Percentiles rank a stretch among this genome's conserved stretches.
These are phyloP conservation scores for Pilatotrama ljubarskyi DNA, from an alignment of 768 basidiomycete species.

Conservation along the genomic window DNA sequence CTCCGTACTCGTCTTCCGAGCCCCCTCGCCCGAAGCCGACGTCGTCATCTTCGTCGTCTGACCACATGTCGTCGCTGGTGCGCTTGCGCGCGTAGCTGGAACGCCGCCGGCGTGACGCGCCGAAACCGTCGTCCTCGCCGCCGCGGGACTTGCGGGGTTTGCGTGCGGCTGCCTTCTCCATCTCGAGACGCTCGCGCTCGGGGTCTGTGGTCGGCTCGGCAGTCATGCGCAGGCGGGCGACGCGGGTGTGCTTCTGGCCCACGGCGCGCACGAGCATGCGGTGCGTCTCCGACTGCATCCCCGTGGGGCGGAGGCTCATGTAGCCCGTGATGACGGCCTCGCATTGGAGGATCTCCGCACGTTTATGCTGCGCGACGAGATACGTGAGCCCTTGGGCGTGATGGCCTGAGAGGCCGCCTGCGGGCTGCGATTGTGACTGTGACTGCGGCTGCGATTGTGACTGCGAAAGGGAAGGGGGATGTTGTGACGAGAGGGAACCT, in stretches of 20 bases:
- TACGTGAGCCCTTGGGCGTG: conserved; percentile 84
- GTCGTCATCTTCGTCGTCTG: conserved; percentile 67
- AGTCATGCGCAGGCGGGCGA: conserved; percentile 75
- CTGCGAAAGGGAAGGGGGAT: conserved; percentile 36
- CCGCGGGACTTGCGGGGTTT: conserved; percentile 63
- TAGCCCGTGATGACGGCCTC: conserved; percentile 82
- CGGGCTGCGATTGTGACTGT: conserved; percentile 33
- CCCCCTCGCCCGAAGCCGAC: conserved; percentile 29
- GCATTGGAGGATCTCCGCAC: conserved; percentile 81
- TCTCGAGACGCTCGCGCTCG: conserved; percentile 69
- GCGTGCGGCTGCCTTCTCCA: conserved; percentile 61
- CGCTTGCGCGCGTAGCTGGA: conserved; percentile 39
- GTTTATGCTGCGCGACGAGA: conserved; percentile 87
- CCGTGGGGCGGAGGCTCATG: conserved; percentile 82
- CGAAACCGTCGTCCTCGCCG: conserved; percentile 49
- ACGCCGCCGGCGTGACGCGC: conserved; percentile 51
- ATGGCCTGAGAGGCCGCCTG: conserved; percentile 35
- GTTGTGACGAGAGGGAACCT: conserved; percentile 35
- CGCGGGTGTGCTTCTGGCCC: conserved; percentile 81
- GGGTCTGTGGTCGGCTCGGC: conserved; percentile 78
- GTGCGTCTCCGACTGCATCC: conserved; percentile 90
- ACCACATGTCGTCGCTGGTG: conserved; percentile 51
- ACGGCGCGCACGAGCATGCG: conserved; percentile 86
- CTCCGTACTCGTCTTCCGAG: conserved; percentile 50
- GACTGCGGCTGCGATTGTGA: conserved; percentile 38